These are phyloP conservation scores for Sclerotinia nivalis DNA, from an alignment of 2,329 filamentous ascomycete species.

Conservation along the genomic window DNA sequence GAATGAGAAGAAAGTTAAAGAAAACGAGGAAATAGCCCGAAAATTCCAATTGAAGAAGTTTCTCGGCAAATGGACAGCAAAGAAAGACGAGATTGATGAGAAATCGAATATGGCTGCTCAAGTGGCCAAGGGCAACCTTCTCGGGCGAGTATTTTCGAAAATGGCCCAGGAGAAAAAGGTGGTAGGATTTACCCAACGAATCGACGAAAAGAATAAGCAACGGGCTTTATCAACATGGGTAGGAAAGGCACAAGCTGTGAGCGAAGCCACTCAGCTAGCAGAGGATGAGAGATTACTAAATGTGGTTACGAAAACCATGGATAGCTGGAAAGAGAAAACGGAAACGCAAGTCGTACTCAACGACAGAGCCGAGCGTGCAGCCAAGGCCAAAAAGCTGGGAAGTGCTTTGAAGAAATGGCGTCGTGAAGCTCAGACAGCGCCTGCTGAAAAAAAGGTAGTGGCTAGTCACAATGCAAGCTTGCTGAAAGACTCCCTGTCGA, in stretches of 20 bases:
- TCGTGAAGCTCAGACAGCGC: constrained; percentile 34
- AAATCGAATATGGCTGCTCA: constrained; percentile 38
- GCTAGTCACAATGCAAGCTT: constrained; percentile 48
- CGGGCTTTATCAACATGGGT: constrained; percentile 35
- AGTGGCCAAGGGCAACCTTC: constrained; percentile 39
- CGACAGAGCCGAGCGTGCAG: constrained; percentile 27
- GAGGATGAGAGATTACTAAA: constrained; percentile 31
- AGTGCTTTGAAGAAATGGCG: constrained; percentile 36
- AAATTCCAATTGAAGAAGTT: constrained; percentile 56
- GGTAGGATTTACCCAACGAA: constrained; percentile 30
- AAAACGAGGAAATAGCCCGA: constrained; percentile 47
- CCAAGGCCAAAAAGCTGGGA: constrained; percentile 24
- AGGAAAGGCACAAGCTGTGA: constrained; percentile 26
- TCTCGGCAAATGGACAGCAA: constrained; percentile 49
- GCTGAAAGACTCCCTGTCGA: constrained; percentile 48
- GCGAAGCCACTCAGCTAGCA: constrained; percentile 30
- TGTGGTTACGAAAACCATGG: constrained; percentile 30
- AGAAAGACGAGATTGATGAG: constrained; percentile 32
- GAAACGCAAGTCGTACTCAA: constrained; percentile 25
- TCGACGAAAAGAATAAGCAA: constrained; percentile 29
- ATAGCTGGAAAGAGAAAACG: constrained; percentile 32
- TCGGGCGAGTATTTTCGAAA: constrained; percentile 36
- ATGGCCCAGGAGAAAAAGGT: constrained; percentile 44
- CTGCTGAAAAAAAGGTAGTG: constrained; percentile 43
- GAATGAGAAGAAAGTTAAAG: constrained; percentile 45